Evolutionary conservation across 306 rosid genomes (phyloP), one percentile per base, ranked within the genome.

Genomic region (Ceratonia siliqua): DNA sequence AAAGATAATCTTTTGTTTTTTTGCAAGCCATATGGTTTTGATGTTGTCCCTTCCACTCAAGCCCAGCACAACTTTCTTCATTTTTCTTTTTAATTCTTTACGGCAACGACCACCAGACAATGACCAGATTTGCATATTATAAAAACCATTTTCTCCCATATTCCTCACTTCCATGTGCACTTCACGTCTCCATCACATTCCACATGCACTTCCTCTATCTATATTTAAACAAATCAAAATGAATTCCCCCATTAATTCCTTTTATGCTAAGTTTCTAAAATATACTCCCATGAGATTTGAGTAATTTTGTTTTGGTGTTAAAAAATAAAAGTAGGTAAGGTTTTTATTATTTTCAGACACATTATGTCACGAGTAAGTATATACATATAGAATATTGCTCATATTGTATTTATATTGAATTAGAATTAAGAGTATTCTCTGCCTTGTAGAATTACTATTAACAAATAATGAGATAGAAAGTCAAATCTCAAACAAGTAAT

Each of bases 141-240:
- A 63, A 73, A 52, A 75, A 24, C 14, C 17, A 49, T 24, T n/a
- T 49, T 46, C 28, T 13, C 20, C 61, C 42, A 76, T 85, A 73
- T 82, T 81, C 84, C 76, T 83, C 76, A n/a, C 56, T 58, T 76
- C 76, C 94, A 92, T 88, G 91, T 92, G 92, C 92, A 24, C 83
- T 77, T 84, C 91, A 86, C 87, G 78, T 41, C 84, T 72, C 41
- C 82, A 71, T 70, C 77, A 79, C 84, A 89, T 86, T 89, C 87
- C 82, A 81, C 78, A 74, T 6, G 27, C 80, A 62, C 68, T 81
- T 62, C 62, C 66, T 81, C 75, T 68, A 59, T 78, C 72, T 17
- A 41, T 64, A 8, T 66, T 63, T 86, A 70, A 81, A 81, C 77
- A 81, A 86, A 56, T 52, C 57, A 43, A 56, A 65, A 55, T 42